These are phyloP conservation scores for Brassica napus DNA, from an alignment of 345 rosid species.

Conservation along the genomic window DNA sequence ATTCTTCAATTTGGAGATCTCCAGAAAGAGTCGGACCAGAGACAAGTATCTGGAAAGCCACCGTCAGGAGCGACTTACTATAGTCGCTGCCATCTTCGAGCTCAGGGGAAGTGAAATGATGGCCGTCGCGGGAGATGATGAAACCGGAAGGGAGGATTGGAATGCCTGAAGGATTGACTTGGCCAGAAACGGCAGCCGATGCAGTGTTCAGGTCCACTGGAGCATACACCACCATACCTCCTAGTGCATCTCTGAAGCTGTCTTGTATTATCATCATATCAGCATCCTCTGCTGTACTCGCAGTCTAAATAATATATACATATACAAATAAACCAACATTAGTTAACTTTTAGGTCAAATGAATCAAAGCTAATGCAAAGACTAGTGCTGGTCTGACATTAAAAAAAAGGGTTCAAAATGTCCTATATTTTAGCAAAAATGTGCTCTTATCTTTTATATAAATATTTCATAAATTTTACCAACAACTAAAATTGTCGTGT, in stretches of 20 bases:
- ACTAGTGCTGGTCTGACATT: not conserved
- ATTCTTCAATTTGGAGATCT: conserved; percentile 42
- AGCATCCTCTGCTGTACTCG: conserved; percentile 1
- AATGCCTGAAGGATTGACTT: conserved; percentile 39
- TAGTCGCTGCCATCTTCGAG: not conserved
- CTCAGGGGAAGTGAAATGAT: not conserved
- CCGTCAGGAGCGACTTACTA: conserved; percentile 48
- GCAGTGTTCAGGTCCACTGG: conserved; percentile 53
- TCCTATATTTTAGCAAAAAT: not conserved
- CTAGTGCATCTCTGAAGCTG: conserved; percentile 48
- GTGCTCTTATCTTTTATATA: not conserved
- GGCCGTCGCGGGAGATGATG: conserved; percentile 56
- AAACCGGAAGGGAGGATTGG: conserved; percentile 82
- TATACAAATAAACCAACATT: not conserved
- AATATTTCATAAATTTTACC: not conserved
- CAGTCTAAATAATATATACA: conserved; percentile 7
- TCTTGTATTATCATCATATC: conserved; percentile 67
- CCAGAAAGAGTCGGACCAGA: conserved; percentile 28
- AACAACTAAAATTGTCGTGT: not conserved
- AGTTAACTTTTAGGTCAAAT: not conserved
- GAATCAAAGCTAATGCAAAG: not conserved
- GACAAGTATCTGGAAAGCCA: conserved; percentile 68
- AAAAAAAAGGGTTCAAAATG: not conserved
- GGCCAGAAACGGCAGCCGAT: conserved; percentile 44
- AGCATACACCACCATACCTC: conserved; percentile 61